Percentiles rank a stretch among this genome's conserved stretches.
phyloP scores from a whole-genome alignment of 2,329 filamentous ascomycete species.

The Xylaria sp. region DNA sequence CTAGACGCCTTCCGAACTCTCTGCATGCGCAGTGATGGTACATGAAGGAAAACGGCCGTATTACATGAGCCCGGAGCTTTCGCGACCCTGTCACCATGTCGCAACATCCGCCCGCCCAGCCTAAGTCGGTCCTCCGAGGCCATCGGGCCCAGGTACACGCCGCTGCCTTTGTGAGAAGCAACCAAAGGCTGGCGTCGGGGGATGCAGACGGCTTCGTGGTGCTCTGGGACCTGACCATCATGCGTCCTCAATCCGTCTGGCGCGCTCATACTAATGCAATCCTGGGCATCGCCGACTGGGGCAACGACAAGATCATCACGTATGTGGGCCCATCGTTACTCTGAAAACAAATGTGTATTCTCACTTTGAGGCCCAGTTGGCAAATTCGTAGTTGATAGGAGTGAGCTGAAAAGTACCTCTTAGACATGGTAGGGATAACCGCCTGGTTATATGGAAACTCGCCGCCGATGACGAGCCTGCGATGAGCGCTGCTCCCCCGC shows the following conservation, averaged over 20 bases:
- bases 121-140: slow-evolving; percentile 75
- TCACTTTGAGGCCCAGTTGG: background rate
- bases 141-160: slow-evolving; percentile 81
- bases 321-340: slow-evolving; percentile 67
- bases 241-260: slow-evolving; percentile 84
- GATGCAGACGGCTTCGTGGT: slow-evolving; percentile 91
- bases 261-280: slow-evolving; percentile 78
- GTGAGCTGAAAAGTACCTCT: slow-evolving; percentile 18
- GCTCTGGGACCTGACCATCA: slow-evolving; percentile 80
- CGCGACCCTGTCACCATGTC: slow-evolving; percentile 22
- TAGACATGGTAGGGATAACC: slow-evolving; percentile 90
- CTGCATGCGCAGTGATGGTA: background rate
- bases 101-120: slow-evolving; percentile 42
- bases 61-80: background rate
- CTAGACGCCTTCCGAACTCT: too few relatives aligned
- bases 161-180: slow-evolving; percentile 70
- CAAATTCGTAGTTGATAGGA: slow-evolving; percentile 1
- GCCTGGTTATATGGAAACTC: slow-evolving; percentile 82
- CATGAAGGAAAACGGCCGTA: background rate
- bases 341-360: slow-evolving; percentile 6
- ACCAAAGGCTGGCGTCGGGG: slow-evolving; percentile 78
- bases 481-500: slow-evolving; percentile 70
- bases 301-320: slow-evolving; percentile 77
- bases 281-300: slow-evolving; percentile 74
- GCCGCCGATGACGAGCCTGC: slow-evolving; percentile 59